Conservation (phyloP, 2,329 filamentous ascomycete species). For the Phaeosphaeriaceae sp. region DNA sequence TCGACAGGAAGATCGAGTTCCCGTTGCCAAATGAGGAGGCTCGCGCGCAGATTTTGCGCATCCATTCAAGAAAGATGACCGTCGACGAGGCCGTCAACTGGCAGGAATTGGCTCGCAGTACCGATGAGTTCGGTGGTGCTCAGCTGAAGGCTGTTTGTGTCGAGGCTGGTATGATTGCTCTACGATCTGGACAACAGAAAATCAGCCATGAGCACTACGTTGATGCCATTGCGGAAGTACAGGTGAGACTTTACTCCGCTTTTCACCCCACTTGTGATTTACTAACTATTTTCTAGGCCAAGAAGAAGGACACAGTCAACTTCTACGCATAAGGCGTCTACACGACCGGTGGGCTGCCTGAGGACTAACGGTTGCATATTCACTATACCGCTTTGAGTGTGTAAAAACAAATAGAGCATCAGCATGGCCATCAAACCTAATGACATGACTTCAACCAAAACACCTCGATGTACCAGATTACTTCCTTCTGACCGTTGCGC, state of each 20-base stretch:
- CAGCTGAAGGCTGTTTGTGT: slow-evolving; percentile 99
- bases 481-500: background rate
- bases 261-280: background rate
- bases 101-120: slow-evolving; percentile 92
- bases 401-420: slow-evolving; percentile 45
- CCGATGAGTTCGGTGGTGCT: slow-evolving; percentile 96
- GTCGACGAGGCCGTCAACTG: slow-evolving; percentile 94
- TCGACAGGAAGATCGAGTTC: slow-evolving; percentile 98
- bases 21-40: slow-evolving; percentile 97
- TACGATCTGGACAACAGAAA: slow-evolving; percentile 93
- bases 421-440: slow-evolving; percentile 23
- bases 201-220: slow-evolving; percentile 99
- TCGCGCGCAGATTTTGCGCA: slow-evolving; percentile 93
- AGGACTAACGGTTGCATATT: slow-evolving; percentile 25
- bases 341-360: slow-evolving; percentile 13
- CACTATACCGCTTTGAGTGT: slow-evolving; percentile 29
- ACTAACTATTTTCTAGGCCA: slow-evolving; percentile 51
- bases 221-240: slow-evolving; percentile 95
- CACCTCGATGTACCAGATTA: background rate
- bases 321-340: slow-evolving; percentile 45
- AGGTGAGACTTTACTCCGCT: slow-evolving; percentile 53
- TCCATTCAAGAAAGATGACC: slow-evolving; percentile 98
- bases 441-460: slow-evolving; percentile 4
- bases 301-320: slow-evolving; percentile 84
- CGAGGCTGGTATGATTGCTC: slow-evolving; percentile 98